A percentile compares a stretch with the other conserved stretches of the same genome.
Conservation (phyloP, 176 grass and related monocot species). For the Aegilops speltoides region DNA sequence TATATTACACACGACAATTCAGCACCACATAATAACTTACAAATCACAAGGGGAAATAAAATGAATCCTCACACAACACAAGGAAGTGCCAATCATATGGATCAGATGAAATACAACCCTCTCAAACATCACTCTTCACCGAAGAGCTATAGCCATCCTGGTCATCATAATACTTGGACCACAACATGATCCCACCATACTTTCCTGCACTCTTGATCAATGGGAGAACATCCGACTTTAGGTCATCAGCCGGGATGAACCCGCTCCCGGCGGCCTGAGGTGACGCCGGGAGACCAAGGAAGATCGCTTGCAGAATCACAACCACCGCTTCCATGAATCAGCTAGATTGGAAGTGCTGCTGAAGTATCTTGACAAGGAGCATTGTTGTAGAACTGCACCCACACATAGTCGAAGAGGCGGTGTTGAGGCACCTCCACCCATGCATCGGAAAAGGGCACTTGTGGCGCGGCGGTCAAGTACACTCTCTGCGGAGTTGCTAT, state of each 20-base stretch:
- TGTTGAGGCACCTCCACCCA: conserved; percentile 42
- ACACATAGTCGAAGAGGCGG: conserved; percentile 39
- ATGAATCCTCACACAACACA: not conserved
- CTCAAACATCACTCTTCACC: conserved; percentile 44
- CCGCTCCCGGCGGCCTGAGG: conserved; percentile 42
- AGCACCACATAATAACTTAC: not conserved
- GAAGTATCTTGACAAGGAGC: conserved; percentile 36
- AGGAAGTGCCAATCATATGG: not conserved
- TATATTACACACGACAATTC: not conserved
- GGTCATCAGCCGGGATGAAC: conserved; percentile 39
- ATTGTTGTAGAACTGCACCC: conserved; percentile 47
- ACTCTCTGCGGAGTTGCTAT: conserved; percentile 31
- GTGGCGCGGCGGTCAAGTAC: conserved; percentile 45
- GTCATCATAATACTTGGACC: conserved; percentile 63
- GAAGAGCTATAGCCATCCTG: conserved; percentile 46
- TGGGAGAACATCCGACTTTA: conserved; percentile 44
- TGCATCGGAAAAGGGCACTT: conserved; percentile 54
- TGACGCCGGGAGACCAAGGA: conserved; percentile 44
- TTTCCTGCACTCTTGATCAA: conserved; percentile 37
- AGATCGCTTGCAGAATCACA: conserved; percentile 22
- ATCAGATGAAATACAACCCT: not conserved
- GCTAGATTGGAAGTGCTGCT: conserved; percentile 8
- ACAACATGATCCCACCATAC: conserved; percentile 65
- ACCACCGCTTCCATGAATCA: conserved; percentile 53
- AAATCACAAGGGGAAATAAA: not conserved